Percentiles rank a stretch among this genome's conserved stretches.
Conservation (phyloP, 768 basidiomycete species). For the Naganishia antarctica region DNA sequence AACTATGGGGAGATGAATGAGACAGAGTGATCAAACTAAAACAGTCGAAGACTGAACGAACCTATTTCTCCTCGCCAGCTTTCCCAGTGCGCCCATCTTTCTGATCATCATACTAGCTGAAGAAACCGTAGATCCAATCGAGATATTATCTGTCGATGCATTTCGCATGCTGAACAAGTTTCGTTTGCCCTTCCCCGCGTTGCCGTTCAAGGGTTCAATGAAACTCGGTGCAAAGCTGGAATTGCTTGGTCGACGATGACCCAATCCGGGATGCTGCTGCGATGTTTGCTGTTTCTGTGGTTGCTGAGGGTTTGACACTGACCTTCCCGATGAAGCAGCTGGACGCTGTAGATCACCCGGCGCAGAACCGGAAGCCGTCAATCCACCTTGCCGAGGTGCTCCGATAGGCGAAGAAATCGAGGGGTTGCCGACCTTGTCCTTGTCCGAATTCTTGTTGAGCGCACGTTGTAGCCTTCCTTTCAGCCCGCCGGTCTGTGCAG, state of each 20-base stretch:
- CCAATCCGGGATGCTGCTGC: slow-evolving; percentile 28
- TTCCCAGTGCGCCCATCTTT: slow-evolving; percentile 83
- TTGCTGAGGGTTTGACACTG: slow-evolving; percentile 41
- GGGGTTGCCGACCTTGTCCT: slow-evolving; percentile 52
- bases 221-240: slow-evolving; percentile 28
- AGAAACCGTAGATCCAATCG: slow-evolving; percentile 86
- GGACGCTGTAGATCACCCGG: slow-evolving; percentile 27
- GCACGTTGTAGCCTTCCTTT: slow-evolving; percentile 73
- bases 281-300: slow-evolving; percentile 26
- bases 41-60: slow-evolving; percentile 28
- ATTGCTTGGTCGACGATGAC: slow-evolving; percentile 28
- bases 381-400: slow-evolving; percentile 28
- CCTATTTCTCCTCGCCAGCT: slow-evolving; percentile 74
- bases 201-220: slow-evolving; percentile 41
- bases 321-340: slow-evolving; percentile 40
- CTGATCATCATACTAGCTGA: slow-evolving; percentile 94
- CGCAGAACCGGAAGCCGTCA: slow-evolving; percentile 30
- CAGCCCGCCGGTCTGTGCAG: slow-evolving; percentile 54
- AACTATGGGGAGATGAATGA: slow-evolving; percentile 49
- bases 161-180: slow-evolving; percentile 87
- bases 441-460: slow-evolving; percentile 51
- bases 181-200: slow-evolving; percentile 53
- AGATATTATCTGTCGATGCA: slow-evolving; percentile 88
- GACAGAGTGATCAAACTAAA: too few relatives aligned
- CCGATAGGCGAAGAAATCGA: slow-evolving; percentile 27